Base-by-base conservation (phyloP, 495 filamentous ascomycete genomes). In the Penicillium herquei region DNA sequence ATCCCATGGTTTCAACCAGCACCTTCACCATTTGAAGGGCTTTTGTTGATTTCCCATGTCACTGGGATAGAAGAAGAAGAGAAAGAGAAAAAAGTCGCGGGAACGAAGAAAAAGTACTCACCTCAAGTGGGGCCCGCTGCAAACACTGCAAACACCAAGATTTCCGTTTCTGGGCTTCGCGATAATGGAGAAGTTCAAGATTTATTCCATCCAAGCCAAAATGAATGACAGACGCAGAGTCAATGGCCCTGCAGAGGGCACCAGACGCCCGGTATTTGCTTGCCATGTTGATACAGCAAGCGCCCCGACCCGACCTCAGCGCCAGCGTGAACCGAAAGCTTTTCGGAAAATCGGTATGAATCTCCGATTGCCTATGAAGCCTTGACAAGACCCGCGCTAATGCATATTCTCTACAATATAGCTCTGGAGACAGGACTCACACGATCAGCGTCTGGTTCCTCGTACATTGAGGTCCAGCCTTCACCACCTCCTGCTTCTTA, bases 191-290 rank as follows among this genome's bases (percentile, higher is more conserved):
- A 50, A 14, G 40, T 45, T n/a, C 4, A n/a, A 37, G 40, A 1
- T 54, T 50, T n/a, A 18, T 35, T 41, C 45, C 46, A 65, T 58
- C 51, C 63, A 51, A 65, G 57, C 41, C 58, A 58, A 62, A 45
- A 93, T 93, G 89, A 78, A 87, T 51, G 94, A 98, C 70, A 82
- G 94, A 70, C 86, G 93, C 73, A 85, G 94, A 56, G 87, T 96
- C 69, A 97, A 97, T 73, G 90, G 89, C 4, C 95, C 94, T 1
- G 75, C 82, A 32, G 87, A 87, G 46, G 84, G 87, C 41, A 96
- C 92, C 17, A 75, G 80, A 33, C 83, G 91, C n/a, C 87, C 89
- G 7, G 72, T 91, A 1, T 96, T 85, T 73, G 74, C 80, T 59
- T 72, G 76, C 9, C 58, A 63, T 12, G 59, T 73, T 55, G 73